A percentile compares a stretch with the other conserved stretches of the same genome.
Evolutionary conservation across 2,329 filamentous ascomycete genomes (phyloP).

Genomic region (Aspergillus sp.): DNA sequence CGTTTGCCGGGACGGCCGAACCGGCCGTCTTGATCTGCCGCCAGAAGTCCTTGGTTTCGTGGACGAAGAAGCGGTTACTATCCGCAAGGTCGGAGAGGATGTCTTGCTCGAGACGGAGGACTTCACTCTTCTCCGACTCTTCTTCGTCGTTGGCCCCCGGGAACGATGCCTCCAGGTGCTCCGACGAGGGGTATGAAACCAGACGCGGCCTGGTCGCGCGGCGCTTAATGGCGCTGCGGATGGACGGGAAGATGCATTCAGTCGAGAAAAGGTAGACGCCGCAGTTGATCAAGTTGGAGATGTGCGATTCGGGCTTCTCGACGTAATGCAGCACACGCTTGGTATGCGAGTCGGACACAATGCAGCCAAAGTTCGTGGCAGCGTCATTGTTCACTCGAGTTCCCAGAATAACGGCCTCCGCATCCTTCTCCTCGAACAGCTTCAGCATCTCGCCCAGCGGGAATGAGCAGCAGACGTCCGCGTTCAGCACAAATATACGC

Average conservation of each 20-base stretch:
- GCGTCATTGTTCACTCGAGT: constrained; percentile 86
- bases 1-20: constrained; percentile 92
- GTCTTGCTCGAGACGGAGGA: constrained; percentile 92
- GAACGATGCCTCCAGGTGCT: constrained; percentile 71
- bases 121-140: constrained; percentile 68
- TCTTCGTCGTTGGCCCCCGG: constrained; percentile 66
- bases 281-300: constrained; percentile 98
- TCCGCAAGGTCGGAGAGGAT: constrained; percentile 92
- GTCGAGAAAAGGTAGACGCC: constrained; percentile 96
- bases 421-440: constrained; percentile 88
- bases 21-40: constrained; percentile 99
- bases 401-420: constrained; percentile 91
- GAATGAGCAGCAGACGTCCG: constrained; percentile 98
- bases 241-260: constrained; percentile 92
- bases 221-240: constrained; percentile 89
- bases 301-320: constrained; percentile 95
- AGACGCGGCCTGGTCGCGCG: constrained; percentile 84
- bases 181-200: constrained; percentile 89
- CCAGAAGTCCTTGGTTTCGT: constrained; percentile 99
- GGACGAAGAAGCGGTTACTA: constrained; percentile 95
- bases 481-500: constrained; percentile 94
- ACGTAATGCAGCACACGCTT: constrained; percentile 97
- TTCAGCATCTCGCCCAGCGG: constrained; percentile 91
- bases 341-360: constrained; percentile 87
- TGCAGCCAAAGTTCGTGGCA: constrained; percentile 94